Evolutionary conservation across 1,284 basidiomycete genomes (phyloP).

Genomic region (Tremellales sp.): DNA sequence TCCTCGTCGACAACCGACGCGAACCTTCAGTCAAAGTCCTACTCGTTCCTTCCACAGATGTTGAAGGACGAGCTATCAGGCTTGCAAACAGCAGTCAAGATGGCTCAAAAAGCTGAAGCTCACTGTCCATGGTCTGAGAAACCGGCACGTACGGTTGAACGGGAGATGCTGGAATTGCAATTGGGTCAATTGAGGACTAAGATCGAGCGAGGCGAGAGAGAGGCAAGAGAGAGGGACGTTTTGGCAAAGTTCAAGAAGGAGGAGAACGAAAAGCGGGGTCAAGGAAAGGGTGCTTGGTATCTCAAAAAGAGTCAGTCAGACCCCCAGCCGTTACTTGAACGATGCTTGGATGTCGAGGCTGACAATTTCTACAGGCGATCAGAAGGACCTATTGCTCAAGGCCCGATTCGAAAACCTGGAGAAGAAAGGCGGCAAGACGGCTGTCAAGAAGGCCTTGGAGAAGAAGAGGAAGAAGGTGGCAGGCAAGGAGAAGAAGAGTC

Average conservation of each 20-base stretch:
- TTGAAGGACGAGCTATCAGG: constrained; percentile 65
- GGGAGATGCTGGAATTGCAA: constrained; percentile 69
- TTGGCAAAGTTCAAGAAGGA: constrained; percentile 59
- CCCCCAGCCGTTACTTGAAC: too few relatives aligned
- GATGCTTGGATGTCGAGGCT: constrained; percentile 1
- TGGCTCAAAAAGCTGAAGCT: constrained; percentile 63
- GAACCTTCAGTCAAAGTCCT: constrained; percentile 67
- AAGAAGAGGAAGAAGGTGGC: constrained; percentile 81
- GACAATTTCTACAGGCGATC: constrained; percentile 62
- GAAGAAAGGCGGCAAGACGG: constrained; percentile 65
- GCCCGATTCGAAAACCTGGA: constrained; percentile 74
- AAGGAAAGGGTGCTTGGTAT: constrained; percentile 79
- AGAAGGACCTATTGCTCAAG: constrained; percentile 65
- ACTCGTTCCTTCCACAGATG: constrained; percentile 70
- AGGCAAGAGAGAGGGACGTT: constrained; percentile 65
- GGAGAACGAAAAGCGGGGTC: constrained; percentile 66
- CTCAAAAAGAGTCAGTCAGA: constrained; percentile 68
- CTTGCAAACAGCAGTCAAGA: constrained; percentile 63
- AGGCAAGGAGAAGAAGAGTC: constrained; percentile 82
- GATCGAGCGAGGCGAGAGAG: constrained; percentile 69
- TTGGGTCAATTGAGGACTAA: constrained; percentile 72
- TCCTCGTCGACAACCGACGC: constrained; percentile 65
- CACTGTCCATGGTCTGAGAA: constrained; percentile 64
- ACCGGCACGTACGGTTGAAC: constrained; percentile 64
- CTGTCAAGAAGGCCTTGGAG: constrained; percentile 81